A percentile compares a stretch with the other conserved stretches of the same genome.
Conservation (phyloP, 768 basidiomycete species). For the Rhodotorula toruloides region DNA sequence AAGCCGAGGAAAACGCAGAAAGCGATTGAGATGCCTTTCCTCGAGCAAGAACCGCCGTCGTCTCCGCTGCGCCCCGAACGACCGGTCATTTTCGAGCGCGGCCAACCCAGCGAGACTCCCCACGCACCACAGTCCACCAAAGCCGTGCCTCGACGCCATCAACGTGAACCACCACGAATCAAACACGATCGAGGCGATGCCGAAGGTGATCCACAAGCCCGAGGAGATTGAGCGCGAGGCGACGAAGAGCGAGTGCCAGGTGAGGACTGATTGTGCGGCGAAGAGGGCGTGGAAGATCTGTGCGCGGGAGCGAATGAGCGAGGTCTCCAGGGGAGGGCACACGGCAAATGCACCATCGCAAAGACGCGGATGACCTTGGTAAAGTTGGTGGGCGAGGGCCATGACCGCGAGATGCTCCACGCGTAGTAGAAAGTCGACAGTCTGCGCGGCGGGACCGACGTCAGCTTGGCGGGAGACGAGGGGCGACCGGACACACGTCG, state of each 20-base stretch:
- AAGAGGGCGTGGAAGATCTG: constrained; percentile 22
- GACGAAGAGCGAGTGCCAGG: constrained; percentile 10
- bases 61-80: neutral
- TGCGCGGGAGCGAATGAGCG: neutral
- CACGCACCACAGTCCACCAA: constrained; percentile 11
- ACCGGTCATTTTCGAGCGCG: no score
- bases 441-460: neutral
- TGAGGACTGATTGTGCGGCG: constrained; percentile 13
- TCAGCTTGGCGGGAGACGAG: neutral
- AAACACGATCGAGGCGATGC: constrained; percentile 1
- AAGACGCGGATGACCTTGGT: constrained; percentile 18
- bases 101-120: no score
- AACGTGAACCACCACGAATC: constrained; percentile 23
- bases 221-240: neutral
- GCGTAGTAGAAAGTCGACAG: constrained; percentile 19
- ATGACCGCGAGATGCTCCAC: constrained; percentile 10
- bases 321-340: neutral
- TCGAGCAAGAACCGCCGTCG: neutral
- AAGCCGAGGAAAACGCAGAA: constrained; percentile 4
- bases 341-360: constrained; percentile 8
- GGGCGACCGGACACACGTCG: neutral
- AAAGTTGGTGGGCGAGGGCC: constrained; percentile 6
- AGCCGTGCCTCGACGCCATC: constrained; percentile 8
- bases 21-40: constrained; percentile 1
- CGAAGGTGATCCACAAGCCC: constrained; percentile 5